Percentiles rank a stretch among this genome's conserved stretches.
Conservation (phyloP, 805 yeast genomes). For the Aciculoconidium aculeatum region DNA sequence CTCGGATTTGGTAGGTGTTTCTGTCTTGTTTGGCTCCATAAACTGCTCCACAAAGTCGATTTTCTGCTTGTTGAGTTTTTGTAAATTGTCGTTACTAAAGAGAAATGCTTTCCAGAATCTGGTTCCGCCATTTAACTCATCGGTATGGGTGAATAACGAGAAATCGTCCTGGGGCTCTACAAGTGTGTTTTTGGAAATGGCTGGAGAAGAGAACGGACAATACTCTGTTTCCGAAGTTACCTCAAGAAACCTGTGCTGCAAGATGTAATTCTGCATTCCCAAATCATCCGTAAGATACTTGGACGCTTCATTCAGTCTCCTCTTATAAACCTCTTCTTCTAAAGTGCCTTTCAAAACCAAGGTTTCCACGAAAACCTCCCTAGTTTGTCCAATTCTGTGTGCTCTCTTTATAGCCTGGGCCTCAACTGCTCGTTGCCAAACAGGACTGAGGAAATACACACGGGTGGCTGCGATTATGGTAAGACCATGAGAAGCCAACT, state of each 20-base stretch:
- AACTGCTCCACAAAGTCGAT: constrained; percentile 4
- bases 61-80: constrained; percentile 18
- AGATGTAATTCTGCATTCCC: constrained; percentile 52
- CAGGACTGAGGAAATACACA: constrained; percentile 66
- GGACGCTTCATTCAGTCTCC: constrained; percentile 16
- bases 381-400: constrained; percentile 66
- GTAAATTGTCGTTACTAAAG: constrained; percentile 26
- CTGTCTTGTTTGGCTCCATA: neutral
- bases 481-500: constrained; percentile 63
- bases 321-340: constrained; percentile 61
- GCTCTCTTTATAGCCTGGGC: constrained; percentile 77
- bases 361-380: constrained; percentile 66
- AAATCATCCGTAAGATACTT: constrained; percentile 51
- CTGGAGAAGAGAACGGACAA: constrained; percentile 26
- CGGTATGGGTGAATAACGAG: constrained; percentile 19
- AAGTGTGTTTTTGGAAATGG: constrained; percentile 6
- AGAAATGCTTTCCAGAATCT: constrained; percentile 24
- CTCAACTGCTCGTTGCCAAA: constrained; percentile 63
- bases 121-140: constrained; percentile 4
- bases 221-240: constrained; percentile 29
- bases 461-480: constrained; percentile 64
- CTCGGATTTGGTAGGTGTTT: neutral
- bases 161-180: constrained; percentile 14
- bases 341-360: constrained; percentile 55
- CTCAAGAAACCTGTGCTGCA: constrained; percentile 44